Conservation (phyloP, 2,329 filamentous ascomycete genomes). For the Cladosporium sp. region DNA sequence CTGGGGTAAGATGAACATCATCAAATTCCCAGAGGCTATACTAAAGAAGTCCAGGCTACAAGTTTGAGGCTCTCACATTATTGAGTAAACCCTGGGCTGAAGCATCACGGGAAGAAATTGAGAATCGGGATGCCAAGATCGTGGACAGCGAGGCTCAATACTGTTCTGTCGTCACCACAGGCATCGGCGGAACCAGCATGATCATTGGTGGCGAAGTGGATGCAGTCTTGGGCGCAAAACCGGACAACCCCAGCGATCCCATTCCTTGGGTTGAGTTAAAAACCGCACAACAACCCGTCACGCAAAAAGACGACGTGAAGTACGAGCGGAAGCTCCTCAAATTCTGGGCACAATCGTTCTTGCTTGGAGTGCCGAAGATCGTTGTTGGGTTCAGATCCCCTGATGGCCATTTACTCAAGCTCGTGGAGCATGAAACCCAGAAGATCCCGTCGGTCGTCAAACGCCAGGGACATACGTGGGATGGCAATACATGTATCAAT, state of each 20-base stretch:
- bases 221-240: constrained; percentile 83
- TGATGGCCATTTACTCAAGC: constrained; percentile 63
- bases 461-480: constrained; percentile 66
- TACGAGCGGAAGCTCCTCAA: constrained; percentile 64
- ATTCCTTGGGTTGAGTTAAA: constrained; percentile 96
- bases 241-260: constrained; percentile 57
- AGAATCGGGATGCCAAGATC: constrained; percentile 62
- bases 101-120: constrained; percentile 71
- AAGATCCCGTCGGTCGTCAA: constrained; percentile 73
- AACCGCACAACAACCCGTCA: constrained; percentile 56
- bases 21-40: not conserved
- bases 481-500: constrained; percentile 90
- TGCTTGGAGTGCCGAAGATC: constrained; percentile 70
- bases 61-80: constrained; percentile 85
- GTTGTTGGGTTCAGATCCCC: constrained; percentile 81
- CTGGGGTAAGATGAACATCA: constrained; percentile 61
- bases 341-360: constrained; percentile 84
- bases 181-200: constrained; percentile 69
- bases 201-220: constrained; percentile 93
- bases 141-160: constrained; percentile 93
- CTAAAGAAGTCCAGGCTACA: constrained; percentile 65
- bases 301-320: constrained; percentile 63
- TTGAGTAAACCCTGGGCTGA: constrained; percentile 71
- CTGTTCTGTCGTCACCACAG: constrained; percentile 87
- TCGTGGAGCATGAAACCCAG: constrained; percentile 77